Percentiles rank a stretch among this genome's conserved stretches.
These are phyloP conservation scores for Calvatia gigantea DNA, from an alignment of 768 basidiomycete species.

Conservation along the genomic window DNA sequence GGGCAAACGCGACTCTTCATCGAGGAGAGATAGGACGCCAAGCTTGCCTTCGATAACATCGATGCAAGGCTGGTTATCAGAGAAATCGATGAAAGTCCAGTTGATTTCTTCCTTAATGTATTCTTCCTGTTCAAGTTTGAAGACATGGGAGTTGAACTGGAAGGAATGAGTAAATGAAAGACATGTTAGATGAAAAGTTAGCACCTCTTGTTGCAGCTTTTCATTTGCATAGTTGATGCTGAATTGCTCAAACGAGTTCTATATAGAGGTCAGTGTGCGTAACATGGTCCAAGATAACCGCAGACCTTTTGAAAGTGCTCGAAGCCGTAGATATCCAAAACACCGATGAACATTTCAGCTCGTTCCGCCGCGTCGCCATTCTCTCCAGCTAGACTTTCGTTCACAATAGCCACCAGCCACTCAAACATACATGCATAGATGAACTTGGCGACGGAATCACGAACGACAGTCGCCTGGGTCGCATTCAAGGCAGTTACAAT, in stretches of 20 bases:
- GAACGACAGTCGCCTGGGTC: slow-evolving; percentile 87
- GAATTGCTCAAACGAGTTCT: slow-evolving; percentile 96
- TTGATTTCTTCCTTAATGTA: slow-evolving; percentile 98
- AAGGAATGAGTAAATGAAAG: neutral
- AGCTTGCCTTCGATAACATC: slow-evolving; percentile 97
- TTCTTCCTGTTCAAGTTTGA: slow-evolving; percentile 99
- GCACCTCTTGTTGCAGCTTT: slow-evolving; percentile 94
- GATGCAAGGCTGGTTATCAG: slow-evolving; percentile 98
- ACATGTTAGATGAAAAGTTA: slow-evolving; percentile 14
- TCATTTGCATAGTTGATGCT: slow-evolving; percentile 99
- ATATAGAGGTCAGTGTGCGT: slow-evolving; percentile 14
- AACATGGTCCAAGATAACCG: neutral
- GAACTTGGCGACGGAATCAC: slow-evolving; percentile 97
- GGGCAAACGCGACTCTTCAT: slow-evolving; percentile 97
- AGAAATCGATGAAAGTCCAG: slow-evolving; percentile 99
- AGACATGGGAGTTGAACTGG: slow-evolving; percentile 98
- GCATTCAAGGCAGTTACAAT: slow-evolving; percentile 85
- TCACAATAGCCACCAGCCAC: slow-evolving; percentile 96
- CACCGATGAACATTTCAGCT: slow-evolving; percentile 99
- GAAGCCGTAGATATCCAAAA: slow-evolving; percentile 96
- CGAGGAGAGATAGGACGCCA: slow-evolving; percentile 89
- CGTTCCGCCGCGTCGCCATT: slow-evolving; percentile 84
- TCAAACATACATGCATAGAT: slow-evolving; percentile 99
- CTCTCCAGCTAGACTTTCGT: slow-evolving; percentile 96
- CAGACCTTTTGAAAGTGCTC: slow-evolving; percentile 93